These are phyloP conservation scores for Lentinus tigrinus DNA, from an alignment of 768 basidiomycete species.

Conservation along the genomic window DNA sequence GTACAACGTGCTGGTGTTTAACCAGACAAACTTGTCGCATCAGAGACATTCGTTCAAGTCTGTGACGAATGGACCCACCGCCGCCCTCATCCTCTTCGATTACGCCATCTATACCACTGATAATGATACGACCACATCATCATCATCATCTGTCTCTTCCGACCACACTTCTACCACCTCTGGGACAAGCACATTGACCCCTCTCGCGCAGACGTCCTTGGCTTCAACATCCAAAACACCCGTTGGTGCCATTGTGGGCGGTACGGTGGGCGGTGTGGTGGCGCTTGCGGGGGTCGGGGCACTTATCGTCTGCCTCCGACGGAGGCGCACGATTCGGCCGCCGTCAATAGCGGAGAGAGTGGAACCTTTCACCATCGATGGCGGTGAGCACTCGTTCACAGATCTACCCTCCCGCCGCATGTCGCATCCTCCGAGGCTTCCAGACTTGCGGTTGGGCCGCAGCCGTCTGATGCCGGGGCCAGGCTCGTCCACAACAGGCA, in stretches of 20 bases:
- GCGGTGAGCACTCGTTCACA: not conserved
- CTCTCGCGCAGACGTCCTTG: too few relatives aligned
- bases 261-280: not conserved
- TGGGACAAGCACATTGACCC: not conserved
- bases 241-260: constrained; percentile 3
- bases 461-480: not conserved
- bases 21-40: not conserved
- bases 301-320: not conserved
- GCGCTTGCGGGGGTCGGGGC: not conserved
- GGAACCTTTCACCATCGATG: not conserved
- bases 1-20: not conserved
- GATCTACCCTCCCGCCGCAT: not conserved
- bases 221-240: too few relatives aligned
- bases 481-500: not conserved
- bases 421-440: not conserved
- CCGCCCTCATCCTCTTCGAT: constrained; percentile 3
- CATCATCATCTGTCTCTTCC: not conserved
- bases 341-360: not conserved
- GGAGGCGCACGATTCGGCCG: not conserved
- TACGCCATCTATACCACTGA: not conserved
- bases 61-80: not conserved
- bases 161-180: not conserved
- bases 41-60: not conserved
- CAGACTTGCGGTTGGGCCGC: not conserved
- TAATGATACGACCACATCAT: not conserved